These are phyloP conservation scores for Claviceps arundinis DNA, from an alignment of 2,329 filamentous ascomycete species.

Conservation along the genomic window DNA sequence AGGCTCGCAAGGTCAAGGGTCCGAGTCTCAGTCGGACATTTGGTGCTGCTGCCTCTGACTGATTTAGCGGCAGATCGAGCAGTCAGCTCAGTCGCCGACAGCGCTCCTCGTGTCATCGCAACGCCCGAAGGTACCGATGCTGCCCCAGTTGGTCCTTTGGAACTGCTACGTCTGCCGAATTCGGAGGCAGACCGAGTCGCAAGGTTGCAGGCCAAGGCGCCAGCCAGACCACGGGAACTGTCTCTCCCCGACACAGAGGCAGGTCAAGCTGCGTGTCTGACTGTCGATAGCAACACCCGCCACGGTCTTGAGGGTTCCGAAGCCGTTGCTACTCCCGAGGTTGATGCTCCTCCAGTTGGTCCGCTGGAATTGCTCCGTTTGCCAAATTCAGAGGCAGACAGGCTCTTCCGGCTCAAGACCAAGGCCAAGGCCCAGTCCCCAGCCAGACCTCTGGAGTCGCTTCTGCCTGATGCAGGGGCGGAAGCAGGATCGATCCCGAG, in stretches of 20 bases:
- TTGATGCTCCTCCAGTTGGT: neutral
- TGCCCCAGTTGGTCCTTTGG: neutral
- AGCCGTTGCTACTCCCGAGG: neutral
- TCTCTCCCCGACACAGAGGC: no score
- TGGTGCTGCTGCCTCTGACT: neutral
- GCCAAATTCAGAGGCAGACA: neutral
- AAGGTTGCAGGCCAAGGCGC: neutral
- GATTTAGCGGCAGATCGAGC: neutral
- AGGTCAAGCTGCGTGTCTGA: no score
- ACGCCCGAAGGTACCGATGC: neutral
- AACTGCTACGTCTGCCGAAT: neutral
- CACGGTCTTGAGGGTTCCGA: no score
- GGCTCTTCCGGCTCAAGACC: neutral
- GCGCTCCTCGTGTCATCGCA: no score
- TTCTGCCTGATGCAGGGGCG: neutral
- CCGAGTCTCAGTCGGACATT: neutral
- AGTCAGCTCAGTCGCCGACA: neutral
- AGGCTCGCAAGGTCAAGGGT: neutral
- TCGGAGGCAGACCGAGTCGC: neutral
- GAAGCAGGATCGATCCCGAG: neutral
- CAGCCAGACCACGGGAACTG: no score
- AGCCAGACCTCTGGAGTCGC: neutral
- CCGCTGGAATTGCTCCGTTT: neutral
- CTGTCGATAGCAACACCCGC: no score
- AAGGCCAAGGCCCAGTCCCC: neutral